Conservation (phyloP, 169 alveolate species). For the Plasmodium ovale region DNA sequence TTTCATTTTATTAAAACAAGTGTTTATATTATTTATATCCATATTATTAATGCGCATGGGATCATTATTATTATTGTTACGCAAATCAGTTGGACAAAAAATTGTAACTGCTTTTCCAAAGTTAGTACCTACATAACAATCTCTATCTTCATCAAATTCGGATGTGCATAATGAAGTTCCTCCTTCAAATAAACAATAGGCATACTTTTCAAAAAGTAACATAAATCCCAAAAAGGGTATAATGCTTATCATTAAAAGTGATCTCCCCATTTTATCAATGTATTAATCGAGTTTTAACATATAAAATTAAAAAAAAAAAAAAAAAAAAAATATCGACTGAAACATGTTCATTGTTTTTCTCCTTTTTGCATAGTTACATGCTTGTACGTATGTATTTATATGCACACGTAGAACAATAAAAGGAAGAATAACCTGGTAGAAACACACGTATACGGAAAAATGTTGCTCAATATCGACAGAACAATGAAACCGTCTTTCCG, state of each 20-base stretch:
- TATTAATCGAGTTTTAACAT: neutral
- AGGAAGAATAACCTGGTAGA: too few species aligned
- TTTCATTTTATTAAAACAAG: slow-evolving; percentile 18
- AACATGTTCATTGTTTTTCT: too few species aligned
- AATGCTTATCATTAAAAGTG: neutral
- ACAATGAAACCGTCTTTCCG: too few species aligned
- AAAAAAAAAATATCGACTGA: too few species aligned
- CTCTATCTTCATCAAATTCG: slow-evolving; percentile 14
- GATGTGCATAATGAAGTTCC: neutral
- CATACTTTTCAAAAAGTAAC: neutral
- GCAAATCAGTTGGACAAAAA: slow-evolving; percentile 20
- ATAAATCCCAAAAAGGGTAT: neutral
- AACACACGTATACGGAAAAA: too few species aligned
- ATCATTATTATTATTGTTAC: neutral
- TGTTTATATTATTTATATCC: neutral
- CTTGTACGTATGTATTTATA: neutral
- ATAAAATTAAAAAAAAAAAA: neutral
- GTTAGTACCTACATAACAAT: neutral
- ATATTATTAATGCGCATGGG: neutral
- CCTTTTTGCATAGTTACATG: too few species aligned
- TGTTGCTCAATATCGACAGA: too few species aligned
- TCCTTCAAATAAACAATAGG: neutral
- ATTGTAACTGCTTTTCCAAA: slow-evolving; percentile 18
- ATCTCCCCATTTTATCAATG: neutral
- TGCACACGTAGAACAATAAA: too few species aligned